Evolutionary conservation across 2,329 filamentous ascomycete genomes (phyloP), one percentile per base, ranked within the genome.

Genomic region (Cladosporium sp.): DNA sequence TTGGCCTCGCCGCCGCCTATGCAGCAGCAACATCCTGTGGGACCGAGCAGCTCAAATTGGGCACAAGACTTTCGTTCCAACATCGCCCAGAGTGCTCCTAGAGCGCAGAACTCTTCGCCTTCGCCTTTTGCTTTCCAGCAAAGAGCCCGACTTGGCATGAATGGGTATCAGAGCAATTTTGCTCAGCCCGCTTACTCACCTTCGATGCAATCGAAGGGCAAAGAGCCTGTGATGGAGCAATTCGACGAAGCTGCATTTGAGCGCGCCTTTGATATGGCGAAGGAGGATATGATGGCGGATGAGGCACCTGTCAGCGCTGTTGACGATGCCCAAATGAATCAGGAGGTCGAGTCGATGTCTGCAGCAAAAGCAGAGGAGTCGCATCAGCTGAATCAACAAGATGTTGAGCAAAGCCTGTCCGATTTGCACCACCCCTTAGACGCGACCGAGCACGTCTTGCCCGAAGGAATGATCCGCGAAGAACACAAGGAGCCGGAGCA

Each of bases 11-110:
- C 67, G 31, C 62, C 67, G 35, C 61, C 76, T 62, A 62, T 79
- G 63, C 69, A 76, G 62, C 71, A 79, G 60, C 63, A 61, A 41
- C 74, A 77, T 58, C 67, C 74, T 66, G 67, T 68, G 41, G 53
- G 61, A 64, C 54, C 59, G n/a, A 54, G 45, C 43, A 53, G 55
- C 32, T 49, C 57, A 28, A 65, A 71, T 73, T 70, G 85, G 83
- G 83, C 81, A 48, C 74, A 80, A 61, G 82, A 84, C 59, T 85
- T 85, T 61, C 65, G 78, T 60, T 66, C 67, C 19, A 74, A 74
- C 33, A 61, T 64, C 31, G 67, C 70, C 38, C 71, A 74, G 52
- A 46, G 40, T 28, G 59, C 61, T n/a, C 62, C 63, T 9, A 58
- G 60, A 54, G 57, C 61, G 11, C 61, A 63, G 49, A 54, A 56